Conservation (phyloP, 495 filamentous ascomycete genomes). For the Lasiosphaeris hirsuta region DNA sequence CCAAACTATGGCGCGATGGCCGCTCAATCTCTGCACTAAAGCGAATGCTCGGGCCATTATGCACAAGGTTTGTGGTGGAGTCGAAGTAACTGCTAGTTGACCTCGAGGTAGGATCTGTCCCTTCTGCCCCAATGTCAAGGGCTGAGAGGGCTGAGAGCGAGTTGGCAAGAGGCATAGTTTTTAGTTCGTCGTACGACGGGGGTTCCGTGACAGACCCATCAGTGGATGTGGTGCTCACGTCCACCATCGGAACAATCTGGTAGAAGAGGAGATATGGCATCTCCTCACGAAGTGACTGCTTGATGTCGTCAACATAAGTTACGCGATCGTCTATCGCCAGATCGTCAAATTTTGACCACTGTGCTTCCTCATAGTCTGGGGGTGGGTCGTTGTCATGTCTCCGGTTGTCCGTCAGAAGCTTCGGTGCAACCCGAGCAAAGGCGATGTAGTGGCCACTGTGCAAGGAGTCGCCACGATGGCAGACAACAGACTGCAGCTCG, state of each 20-base stretch:
- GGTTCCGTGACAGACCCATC: constrained; percentile 49
- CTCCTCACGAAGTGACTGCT: constrained; percentile 69
- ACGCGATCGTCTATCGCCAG: constrained; percentile 62
- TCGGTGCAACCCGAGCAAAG: constrained; percentile 67
- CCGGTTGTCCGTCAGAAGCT: constrained; percentile 50
- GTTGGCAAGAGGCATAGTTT: constrained; percentile 1
- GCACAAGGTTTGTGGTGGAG: constrained; percentile 27
- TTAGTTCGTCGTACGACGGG: constrained; percentile 54
- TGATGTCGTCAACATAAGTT: constrained; percentile 69
- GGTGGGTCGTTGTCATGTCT: constrained; percentile 49
- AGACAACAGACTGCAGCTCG: constrained; percentile 82
- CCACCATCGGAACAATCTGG: constrained; percentile 82
- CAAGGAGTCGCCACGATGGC: constrained; percentile 85
- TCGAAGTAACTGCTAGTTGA: constrained; percentile 44
- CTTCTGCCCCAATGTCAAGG: constrained; percentile 5
- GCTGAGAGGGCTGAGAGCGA: background rate
- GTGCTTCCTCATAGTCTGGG: constrained; percentile 55
- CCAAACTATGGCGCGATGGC: constrained; percentile 31
- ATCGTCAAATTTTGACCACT: constrained; percentile 92
- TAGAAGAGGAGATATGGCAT: constrained; percentile 95
- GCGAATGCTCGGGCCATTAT: constrained; percentile 34
- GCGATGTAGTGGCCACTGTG: constrained; percentile 90
- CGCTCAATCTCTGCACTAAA: constrained; percentile 39
- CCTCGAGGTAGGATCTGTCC: constrained; percentile 27
- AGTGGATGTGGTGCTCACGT: constrained; percentile 56